Base-by-base conservation (phyloP, 2,329 filamentous ascomycete species). In the Claviceps cyperi region DNA sequence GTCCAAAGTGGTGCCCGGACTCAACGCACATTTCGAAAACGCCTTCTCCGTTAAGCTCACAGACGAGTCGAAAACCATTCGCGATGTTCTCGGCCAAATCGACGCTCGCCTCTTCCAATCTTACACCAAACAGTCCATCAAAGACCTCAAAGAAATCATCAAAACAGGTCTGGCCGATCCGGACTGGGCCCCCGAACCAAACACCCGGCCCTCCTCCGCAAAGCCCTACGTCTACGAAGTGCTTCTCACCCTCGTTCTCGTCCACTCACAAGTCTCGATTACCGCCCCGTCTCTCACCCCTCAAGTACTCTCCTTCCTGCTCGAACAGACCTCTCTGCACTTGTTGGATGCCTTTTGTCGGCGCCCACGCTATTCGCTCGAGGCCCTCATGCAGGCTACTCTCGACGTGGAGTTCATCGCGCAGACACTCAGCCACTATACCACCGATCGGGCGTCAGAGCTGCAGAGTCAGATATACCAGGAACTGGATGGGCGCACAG, bases 361-460 rank as follows among this genome's bases (percentile, higher is more conserved):
- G 37, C 80, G 83, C 6, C 65, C 73, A 4, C 73, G 72, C 19
- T 97, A 92, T 67, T 77, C 81, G 1, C 80, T 98, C 0, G 74
- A 84, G 5, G 83, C 86, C 6, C 77, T 98, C 47, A 94, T 97
- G 83, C 94, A 98, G 68, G 94, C 94, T 1, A 98, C 92, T 0
- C 78, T 98, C 1, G 92, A 98, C 61, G 90, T 96, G 1, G 92
- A 98, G 66, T 97, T 98, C 62, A 83, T 97, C 51, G 87, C 90
- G 1, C 92, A 98, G 70, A 96, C 91, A 5, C 76, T 98, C 36
- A 86, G 80, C 53, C 83, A 90, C 57, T 98, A 94, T 66, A 92
- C 87, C 0, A 92, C 87, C 0, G 85, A 94, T 51, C 77, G 80
- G 47, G 87, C 89, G 3, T 81, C 81, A 7, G 81, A 90, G 62